Percentiles rank a stretch among this genome's conserved stretches.
phyloP scores from a whole-genome alignment of 1,284 basidiomycete genomes.

The Omphalotus olearius region DNA sequence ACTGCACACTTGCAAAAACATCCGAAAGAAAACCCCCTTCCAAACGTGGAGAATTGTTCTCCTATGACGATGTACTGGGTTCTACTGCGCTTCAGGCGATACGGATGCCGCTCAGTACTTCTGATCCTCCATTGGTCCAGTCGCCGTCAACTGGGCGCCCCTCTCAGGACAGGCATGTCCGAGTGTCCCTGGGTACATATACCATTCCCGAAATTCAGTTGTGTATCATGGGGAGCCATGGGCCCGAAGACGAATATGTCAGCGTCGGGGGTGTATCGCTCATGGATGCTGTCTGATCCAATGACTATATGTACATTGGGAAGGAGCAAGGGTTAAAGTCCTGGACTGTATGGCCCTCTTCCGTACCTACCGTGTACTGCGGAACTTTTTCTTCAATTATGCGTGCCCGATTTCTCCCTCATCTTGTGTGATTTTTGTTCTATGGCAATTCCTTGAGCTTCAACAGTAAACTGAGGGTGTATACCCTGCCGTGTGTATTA shows the following conservation, averaged over 20 bases:
- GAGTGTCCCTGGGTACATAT: conserved; percentile 43
- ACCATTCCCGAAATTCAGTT: conserved; percentile 48
- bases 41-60: conserved; percentile 37
- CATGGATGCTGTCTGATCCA: too few species aligned
- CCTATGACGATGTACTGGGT: conserved; percentile 39
- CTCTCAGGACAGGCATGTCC: conserved; percentile 12
- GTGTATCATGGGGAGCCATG: conserved; percentile 59
- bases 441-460: too few species aligned
- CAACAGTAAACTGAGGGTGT: too few species aligned
- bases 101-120: neutral
- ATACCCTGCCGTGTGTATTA: too few species aligned
- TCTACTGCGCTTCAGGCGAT: conserved; percentile 23
- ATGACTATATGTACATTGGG: too few species aligned
- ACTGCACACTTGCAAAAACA: conserved; percentile 67
- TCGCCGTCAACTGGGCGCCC: neutral
- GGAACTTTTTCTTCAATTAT: too few species aligned
- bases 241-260: conserved; percentile 51
- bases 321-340: too few species aligned
- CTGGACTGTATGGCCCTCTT: too few species aligned
- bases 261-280: conserved; percentile 30
- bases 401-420: too few species aligned
- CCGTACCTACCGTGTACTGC: too few species aligned
- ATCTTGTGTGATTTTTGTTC: too few species aligned
- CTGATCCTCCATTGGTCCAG: neutral
- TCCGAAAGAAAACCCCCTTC: conserved; percentile 42